Base-by-base conservation (phyloP, 208 protist genomes). In the Strigomonas galati region DNA sequence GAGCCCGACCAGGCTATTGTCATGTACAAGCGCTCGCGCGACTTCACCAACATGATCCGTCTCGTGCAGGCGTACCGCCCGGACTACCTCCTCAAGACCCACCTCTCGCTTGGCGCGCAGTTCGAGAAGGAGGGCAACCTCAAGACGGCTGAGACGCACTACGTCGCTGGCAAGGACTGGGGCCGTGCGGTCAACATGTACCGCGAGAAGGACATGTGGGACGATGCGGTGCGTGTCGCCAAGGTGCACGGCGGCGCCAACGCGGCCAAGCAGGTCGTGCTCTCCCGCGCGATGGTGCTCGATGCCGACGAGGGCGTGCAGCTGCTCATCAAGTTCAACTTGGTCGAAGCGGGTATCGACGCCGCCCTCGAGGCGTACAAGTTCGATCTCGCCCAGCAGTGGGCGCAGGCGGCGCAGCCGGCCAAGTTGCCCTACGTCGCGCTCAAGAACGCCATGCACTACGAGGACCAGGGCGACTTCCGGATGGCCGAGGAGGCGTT, bases 171-270 rank as follows among this genome's bases (percentile, higher is more conserved):
- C 56, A 97, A 97, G 78, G 89, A 98, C 76, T 99, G 97, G 97
- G 96, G 97, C 67, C 73, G 89, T 4, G 98, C 97, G 26, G 93
- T 98, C 21, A 97, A 98, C 71, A 99, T 99, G 98, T 99, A 99
- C 89, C 83, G 96, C 56, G 92, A 94, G 53, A 81, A 78, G 21
- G 97, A 98, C 43, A 81, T 95, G 82, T 99, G 97, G 97, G 96
- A 99, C 51, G 98, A 99, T 65, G 98, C 98, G 4, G 96, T 99
- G 74, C 91, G 97, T 60, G 94, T 99, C 9, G 97, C 98, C 15
- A 98, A 98, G 81, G 77, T 87, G 59, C 87, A 98, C 75, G 97
- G 96, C 58, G 97, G 97, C 32, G 81, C 82, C 21, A 96, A 91
- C 71, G 92, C 93, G 4, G 83, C 93, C 15, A 96, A 95, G 81